A percentile compares a stretch with the other conserved stretches of the same genome.
These are phyloP conservation scores for Aspergillus ochraceus DNA, from an alignment of 2,329 filamentous ascomycete genomes.

Conservation along the genomic window DNA sequence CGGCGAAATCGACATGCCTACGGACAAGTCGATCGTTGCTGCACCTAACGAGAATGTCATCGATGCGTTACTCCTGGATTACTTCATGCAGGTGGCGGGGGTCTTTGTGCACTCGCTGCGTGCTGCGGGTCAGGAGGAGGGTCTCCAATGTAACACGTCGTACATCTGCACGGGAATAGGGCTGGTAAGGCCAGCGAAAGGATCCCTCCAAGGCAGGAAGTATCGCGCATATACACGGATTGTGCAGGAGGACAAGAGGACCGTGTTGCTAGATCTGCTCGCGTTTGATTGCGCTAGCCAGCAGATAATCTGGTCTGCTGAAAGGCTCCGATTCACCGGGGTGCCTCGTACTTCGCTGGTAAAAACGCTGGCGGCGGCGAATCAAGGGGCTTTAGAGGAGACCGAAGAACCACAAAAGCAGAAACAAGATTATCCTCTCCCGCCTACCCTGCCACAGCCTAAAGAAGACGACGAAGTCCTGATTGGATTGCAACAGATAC, in stretches of 20 bases:
- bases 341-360: not conserved
- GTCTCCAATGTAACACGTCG: constrained; percentile 6
- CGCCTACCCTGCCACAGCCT: not conserved
- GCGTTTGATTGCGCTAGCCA: not conserved
- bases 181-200: not conserved
- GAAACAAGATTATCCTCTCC: not conserved
- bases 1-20: constrained; percentile 13
- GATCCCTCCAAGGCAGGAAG: too few species aligned
- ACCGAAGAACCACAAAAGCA: not conserved
- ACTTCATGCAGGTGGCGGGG: constrained; percentile 33
- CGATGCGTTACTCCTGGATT: constrained; percentile 16
- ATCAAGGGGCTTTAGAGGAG: not conserved
- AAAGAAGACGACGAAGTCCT: not conserved
- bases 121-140: constrained; percentile 18
- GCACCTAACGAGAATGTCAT: not conserved
- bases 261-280: not conserved
- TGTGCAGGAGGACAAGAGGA: not conserved
- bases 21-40: constrained; percentile 5
- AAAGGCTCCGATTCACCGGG: not conserved
- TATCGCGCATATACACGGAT: not conserved
- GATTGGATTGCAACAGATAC: not conserved
- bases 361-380: not conserved
- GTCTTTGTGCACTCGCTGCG: constrained; percentile 32
- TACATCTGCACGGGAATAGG: constrained; percentile 24
- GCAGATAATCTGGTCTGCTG: not conserved